Percentiles rank a stretch among this genome's conserved stretches.
Conservation (phyloP, 164 flowering plant species). For the Kingdonia uniflora region DNA sequence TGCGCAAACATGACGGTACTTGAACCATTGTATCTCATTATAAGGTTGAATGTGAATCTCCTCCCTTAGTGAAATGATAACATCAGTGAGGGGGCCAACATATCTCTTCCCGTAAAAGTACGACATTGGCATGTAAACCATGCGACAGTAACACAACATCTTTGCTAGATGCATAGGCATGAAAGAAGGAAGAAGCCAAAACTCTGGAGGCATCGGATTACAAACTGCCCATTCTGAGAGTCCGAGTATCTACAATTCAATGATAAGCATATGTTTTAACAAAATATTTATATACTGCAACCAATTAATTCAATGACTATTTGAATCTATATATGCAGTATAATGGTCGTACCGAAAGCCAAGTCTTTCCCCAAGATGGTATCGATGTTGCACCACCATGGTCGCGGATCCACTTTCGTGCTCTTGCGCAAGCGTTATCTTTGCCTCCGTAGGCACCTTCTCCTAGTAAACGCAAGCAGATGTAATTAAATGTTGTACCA, state of each 20-base stretch:
- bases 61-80: conserved; percentile 22
- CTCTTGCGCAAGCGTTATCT: neutral
- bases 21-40: conserved; percentile 31
- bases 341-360: neutral
- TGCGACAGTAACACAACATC: conserved; percentile 22
- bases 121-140: conserved; percentile 19
- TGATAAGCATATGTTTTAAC: too few relatives aligned
- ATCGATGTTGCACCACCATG: conserved; percentile 7
- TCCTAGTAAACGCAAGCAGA: conserved; percentile 30
- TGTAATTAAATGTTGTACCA: conserved; percentile 41
- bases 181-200: conserved; percentile 23
- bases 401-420: conserved; percentile 4
- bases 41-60: conserved; percentile 32
- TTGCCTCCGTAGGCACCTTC: conserved; percentile 4
- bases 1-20: conserved; percentile 27
- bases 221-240: conserved; percentile 51
- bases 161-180: conserved; percentile 41
- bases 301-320: neutral
- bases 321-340: too few relatives aligned
- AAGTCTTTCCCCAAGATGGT: conserved; percentile 10
- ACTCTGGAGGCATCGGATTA: conserved; percentile 30
- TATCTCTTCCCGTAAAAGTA: conserved; percentile 32
- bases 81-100: conserved; percentile 30
- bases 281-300: neutral
- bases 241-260: conserved; percentile 38